Base-by-base conservation (phyloP, 2,329 filamentous ascomycete genomes). In the Exophiala oligosperma region DNA sequence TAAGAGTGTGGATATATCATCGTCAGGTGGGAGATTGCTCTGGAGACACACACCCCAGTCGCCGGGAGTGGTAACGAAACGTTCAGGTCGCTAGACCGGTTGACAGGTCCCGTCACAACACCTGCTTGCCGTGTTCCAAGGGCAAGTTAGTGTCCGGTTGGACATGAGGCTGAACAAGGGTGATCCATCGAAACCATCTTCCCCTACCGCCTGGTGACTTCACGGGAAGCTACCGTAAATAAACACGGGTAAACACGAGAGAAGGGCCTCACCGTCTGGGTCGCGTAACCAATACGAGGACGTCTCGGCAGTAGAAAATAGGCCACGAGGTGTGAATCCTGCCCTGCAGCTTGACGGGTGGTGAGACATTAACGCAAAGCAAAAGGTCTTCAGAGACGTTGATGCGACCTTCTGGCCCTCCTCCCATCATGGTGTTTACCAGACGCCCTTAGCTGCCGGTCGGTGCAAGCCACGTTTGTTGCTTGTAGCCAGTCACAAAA, bases 1-100 rank as follows among this genome's bases (percentile, higher is more conserved):
- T 9, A 8, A 40, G 17, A 26, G 32, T 38, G 41, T 56, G 49
- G 50, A 49, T 52, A 49, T 26, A n/a, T 48, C 29, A 40, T 11
- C 24, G 17, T 48, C 3, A 23, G 6, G 17, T 43, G 52, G 55
- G 56, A 59, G 52, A 56, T 61, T 59, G 56, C 47, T 26, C 48
- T 17, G 28, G 51, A 11, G 44, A 38, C 35, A n/a, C 44, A 38
- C 35, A n/a, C 44, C 37, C 46, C 46, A 48, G 26, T 48, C 46
- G 32, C 52, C 35, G 44, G 35, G 38, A 14, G 50, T 28, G 28
- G 44, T 46, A 29, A 21, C 32, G 55, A 17, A 61, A 56, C 14
- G 61, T 61, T 3, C n/a, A 41, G 17, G 52, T 21, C 26, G 60
- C 57, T 43, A 41, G 59, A 26, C 54, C 26, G 12, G 54, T 46